phyloP scores from a whole-genome alignment of 371 early-diverging fungal genomes.

The Lichtheimia corymbifera region DNA sequence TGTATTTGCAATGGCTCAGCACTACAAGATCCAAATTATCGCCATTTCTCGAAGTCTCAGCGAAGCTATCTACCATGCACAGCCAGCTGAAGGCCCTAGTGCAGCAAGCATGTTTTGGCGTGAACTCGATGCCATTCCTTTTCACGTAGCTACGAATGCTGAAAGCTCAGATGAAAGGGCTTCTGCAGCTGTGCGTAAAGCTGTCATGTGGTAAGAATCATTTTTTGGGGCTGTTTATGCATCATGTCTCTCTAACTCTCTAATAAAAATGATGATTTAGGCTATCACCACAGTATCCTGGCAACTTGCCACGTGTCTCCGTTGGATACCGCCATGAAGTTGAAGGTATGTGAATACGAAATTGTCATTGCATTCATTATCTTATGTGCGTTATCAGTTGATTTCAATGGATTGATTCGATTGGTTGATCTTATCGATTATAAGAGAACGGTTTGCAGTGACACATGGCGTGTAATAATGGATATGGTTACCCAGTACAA shows the following conservation, averaged over 20 bases:
- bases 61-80: slow-evolving; percentile 14
- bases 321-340: slow-evolving; percentile 75
- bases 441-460: slow-evolving; percentile 52
- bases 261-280: slow-evolving; percentile 10
- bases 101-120: slow-evolving; percentile 70
- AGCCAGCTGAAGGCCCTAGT: slow-evolving; percentile 28
- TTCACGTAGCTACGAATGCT: slow-evolving; percentile 61
- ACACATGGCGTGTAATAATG: slow-evolving; percentile 62
- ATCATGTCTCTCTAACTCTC: not conserved
- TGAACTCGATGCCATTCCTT: slow-evolving; percentile 76
- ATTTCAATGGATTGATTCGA: slow-evolving; percentile 65
- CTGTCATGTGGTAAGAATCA: slow-evolving; percentile 57
- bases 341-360: slow-evolving; percentile 34
- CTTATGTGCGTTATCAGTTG: slow-evolving; percentile 43
- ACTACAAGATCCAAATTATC: slow-evolving; percentile 58
- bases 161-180: slow-evolving; percentile 70
- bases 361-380: not conserved
- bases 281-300: slow-evolving; percentile 70
- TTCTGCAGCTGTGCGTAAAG: slow-evolving; percentile 71
- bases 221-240: not conserved
- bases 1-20: slow-evolving; percentile 45
- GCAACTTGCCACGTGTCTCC: slow-evolving; percentile 70
- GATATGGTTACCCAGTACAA: slow-evolving; percentile 52
- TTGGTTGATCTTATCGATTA: slow-evolving; percentile 64
- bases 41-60: slow-evolving; percentile 39